A percentile compares a stretch with the other conserved stretches of the same genome.
Evolutionary conservation across 768 basidiomycete species (phyloP).

Genomic region (Leccinum variicolor): DNA sequence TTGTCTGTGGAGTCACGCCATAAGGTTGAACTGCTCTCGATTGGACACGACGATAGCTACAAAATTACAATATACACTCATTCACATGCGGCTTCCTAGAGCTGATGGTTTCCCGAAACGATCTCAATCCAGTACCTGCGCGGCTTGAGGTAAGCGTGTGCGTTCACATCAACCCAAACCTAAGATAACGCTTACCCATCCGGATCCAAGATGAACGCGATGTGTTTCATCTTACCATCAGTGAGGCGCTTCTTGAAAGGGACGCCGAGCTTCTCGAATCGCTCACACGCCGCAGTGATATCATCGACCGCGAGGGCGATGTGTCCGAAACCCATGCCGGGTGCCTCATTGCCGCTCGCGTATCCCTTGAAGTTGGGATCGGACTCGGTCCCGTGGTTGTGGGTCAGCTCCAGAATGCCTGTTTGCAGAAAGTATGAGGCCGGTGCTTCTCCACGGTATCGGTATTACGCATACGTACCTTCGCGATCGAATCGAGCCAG

Average conservation of each 20-base stretch:
- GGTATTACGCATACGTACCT: constrained; percentile 40
- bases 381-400: constrained; percentile 88
- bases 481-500: constrained; percentile 56
- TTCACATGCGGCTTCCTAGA: constrained; percentile 14
- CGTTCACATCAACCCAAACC: not conserved
- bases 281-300: constrained; percentile 76
- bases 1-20: too few species aligned
- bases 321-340: constrained; percentile 78
- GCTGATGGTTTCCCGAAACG: constrained; percentile 34
- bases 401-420: constrained; percentile 82
- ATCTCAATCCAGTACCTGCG: constrained; percentile 61
- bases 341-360: constrained; percentile 80
- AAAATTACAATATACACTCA: not conserved
- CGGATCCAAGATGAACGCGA: constrained; percentile 84
- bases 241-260: constrained; percentile 82
- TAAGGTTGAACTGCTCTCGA: not conserved
- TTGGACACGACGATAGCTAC: not conserved
- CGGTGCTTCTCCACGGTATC: not conserved
- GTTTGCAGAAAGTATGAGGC: not conserved
- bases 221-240: constrained; percentile 83
- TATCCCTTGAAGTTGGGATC: constrained; percentile 81
- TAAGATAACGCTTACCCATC: constrained; percentile 56
- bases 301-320: constrained; percentile 85
- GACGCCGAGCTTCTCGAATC: constrained; percentile 79
- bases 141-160: not conserved